phyloP scores from a whole-genome alignment of 371 early-diverging fungal species.

The Polyrhizophydium stewartii region DNA sequence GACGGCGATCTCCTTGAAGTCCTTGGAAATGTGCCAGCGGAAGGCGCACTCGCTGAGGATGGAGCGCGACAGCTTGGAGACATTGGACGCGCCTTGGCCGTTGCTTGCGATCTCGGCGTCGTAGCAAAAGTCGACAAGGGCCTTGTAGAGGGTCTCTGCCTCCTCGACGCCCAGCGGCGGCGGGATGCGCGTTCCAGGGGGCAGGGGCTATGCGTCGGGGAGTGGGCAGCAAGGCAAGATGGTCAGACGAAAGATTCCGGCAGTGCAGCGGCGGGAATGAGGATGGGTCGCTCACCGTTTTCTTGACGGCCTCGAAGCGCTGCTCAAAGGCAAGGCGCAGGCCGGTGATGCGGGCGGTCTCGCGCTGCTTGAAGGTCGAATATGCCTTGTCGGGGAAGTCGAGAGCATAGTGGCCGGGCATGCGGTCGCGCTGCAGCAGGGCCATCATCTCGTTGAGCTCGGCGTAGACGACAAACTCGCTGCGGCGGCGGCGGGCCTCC shows the following conservation, averaged over 20 bases:
- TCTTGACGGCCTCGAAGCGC: neutral
- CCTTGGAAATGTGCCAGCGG: conserved; percentile 28
- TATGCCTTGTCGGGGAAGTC: neutral
- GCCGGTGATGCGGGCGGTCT: neutral
- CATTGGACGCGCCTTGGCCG: conserved; percentile 3
- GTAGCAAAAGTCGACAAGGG: conserved; percentile 22
- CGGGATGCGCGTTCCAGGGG: conserved; percentile 1
- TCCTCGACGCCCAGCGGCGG: conserved; percentile 4
- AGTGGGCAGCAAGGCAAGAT: too few species aligned
- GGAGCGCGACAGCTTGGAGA: conserved; percentile 27
- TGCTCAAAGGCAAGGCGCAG: neutral
- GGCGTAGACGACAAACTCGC: conserved; percentile 4
- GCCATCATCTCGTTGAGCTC: neutral
- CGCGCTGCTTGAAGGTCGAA: neutral
- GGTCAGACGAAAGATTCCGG: too few species aligned
- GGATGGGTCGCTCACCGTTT: too few species aligned
- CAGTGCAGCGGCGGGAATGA: too few species aligned
- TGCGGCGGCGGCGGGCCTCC: conserved; percentile 8
- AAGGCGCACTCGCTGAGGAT: conserved; percentile 33
- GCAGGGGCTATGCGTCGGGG: too few species aligned
- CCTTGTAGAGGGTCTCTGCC: conserved; percentile 16
- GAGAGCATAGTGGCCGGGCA: neutral
- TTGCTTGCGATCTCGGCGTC: conserved; percentile 15
- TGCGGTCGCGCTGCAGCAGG: too few species aligned
- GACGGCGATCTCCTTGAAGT: conserved; percentile 23